Conservation (phyloP, 2,329 filamentous ascomycete species). For the Byssothecium circinans region DNA sequence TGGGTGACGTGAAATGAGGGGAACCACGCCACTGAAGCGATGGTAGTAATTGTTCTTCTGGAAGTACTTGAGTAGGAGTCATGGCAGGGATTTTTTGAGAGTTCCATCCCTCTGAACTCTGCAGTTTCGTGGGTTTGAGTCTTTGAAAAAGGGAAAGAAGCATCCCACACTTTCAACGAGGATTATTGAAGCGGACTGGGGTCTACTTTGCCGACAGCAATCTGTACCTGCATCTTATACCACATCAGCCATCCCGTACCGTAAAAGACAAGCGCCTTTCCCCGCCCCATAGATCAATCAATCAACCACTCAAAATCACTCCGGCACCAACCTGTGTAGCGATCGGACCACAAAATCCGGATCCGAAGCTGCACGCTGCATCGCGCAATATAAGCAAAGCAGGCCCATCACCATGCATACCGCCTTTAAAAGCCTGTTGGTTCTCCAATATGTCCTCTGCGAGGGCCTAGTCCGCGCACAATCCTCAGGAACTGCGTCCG, state of each 20-base stretch:
- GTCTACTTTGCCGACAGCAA: constrained; percentile 1
- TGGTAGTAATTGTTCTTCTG: no score
- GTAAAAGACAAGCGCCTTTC: no score
- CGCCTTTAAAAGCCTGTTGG: constrained; percentile 28
- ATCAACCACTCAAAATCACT: not conserved
- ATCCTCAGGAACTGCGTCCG: constrained; percentile 10
- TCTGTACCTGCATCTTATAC: constrained; percentile 2
- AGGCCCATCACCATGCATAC: not conserved
- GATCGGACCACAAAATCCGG: not conserved
- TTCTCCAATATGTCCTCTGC: constrained; percentile 19
- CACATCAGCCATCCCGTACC: not conserved
- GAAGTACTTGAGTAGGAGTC: not conserved
- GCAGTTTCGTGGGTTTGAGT: no score
- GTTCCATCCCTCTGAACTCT: no score
- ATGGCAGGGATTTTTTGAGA: not conserved
- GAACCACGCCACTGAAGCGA: not conserved
- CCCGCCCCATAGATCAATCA: not conserved
- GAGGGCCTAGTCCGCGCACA: constrained; percentile 22
- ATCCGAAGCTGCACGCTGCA: not conserved
- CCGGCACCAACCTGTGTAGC: not conserved
- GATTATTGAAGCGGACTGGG: not conserved
- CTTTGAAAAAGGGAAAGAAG: no score
- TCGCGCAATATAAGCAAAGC: not conserved
- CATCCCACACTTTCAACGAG: no score
- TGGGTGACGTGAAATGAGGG: not conserved